Evolutionary conservation across 306 rosid genomes (phyloP), one percentile per base, ranked within the genome.

Genomic region (Quercus mongolica): DNA sequence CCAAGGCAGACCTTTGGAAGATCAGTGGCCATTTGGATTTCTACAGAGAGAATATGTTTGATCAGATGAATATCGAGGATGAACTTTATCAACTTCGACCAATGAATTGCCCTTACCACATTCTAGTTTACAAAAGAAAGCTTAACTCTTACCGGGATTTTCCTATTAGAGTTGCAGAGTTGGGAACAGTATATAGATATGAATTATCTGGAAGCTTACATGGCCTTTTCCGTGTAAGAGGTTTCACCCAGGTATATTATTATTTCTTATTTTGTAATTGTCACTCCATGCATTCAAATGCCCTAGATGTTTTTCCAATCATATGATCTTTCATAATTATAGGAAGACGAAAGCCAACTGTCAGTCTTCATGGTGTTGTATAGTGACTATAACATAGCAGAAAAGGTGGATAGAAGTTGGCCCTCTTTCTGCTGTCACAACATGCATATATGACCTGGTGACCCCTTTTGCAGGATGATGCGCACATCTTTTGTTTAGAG

Each of bases 51-150:
- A 95, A 89, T 83, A 95, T 95, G 99, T 95, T 86, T 82, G 94
- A 91, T 81, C 99, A 93, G 84, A 95, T 95, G 97, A 87, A 78
- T 59, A 87, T 94, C 8, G 99, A 95, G 79, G 93, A 95, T 13
- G 99, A 90, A 80, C 89, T 89, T 78, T 93, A 93, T 91, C 99
- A 93, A 78, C 97, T 95, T 88, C 92, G 98, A 69, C 97, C 98
- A 15, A 95, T 95, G 99, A 95, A 95, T 89, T 95, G 99, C 77
- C 99, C 99, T 35, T 93, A 93, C 82, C 99, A 95, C 85, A 93
- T 95, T 82, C 82, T 95, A 84, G 64, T 91, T 74, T 95, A 93
- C 87, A 93, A 95, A 89, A 89, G 99, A 80, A 93, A 83, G 89
- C 98, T 63, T 75, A 92, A 94, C 81, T 95, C 99, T 2, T 95